Base-by-base conservation (phyloP, 768 basidiomycete species). In the Tricholoma furcatifolium region DNA sequence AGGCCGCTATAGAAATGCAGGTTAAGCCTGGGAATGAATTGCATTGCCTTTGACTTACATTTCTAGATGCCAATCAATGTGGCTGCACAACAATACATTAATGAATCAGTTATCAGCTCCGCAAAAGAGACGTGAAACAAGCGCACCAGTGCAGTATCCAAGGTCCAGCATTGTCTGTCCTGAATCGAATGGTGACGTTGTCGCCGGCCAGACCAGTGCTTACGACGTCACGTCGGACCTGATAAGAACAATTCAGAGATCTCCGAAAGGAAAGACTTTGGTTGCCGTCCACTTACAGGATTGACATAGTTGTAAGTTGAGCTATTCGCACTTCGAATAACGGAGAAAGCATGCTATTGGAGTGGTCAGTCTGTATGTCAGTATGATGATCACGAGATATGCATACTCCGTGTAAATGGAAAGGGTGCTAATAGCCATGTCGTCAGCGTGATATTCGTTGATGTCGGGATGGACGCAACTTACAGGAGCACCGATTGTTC, bases 111-210 rank as follows among this genome's bases (percentile, higher is more conserved):
- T 31, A 27, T 27, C 27, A 17, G 43, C 42, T 47, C 40, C 24
- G 15, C 20, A n/a, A n/a, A 17, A 30, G 31, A 27, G 20, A n/a
- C 31, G n/a, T 4, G 30, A 43, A 59, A n/a, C 11, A 12, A 36
- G 54, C 65, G 18, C 42, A 69, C 71, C 71, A 76, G 42, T 77
- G 78, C 49, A 79, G 62, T 53, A 80, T 70, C 78, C 82, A 85
- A 6, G 81, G 80, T 3, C 87, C 88, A 2, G 85, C 67, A 65
- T 88, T 88, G 60, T 90, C 80, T 0, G 87, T 85, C 24, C 66
- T 66, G 70, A 86, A 88, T 5, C 81, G 70, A 53, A 83, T 72
- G 2, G 74, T 74, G 17, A 74, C 70, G 46, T 70, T 70, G 54
- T 70, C 69, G 3, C 65, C 69, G 1, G 53, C 55, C 11, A 54